phyloP scores from a whole-genome alignment of 768 basidiomycete genomes.

The Tephrocybe sp. region DNA sequence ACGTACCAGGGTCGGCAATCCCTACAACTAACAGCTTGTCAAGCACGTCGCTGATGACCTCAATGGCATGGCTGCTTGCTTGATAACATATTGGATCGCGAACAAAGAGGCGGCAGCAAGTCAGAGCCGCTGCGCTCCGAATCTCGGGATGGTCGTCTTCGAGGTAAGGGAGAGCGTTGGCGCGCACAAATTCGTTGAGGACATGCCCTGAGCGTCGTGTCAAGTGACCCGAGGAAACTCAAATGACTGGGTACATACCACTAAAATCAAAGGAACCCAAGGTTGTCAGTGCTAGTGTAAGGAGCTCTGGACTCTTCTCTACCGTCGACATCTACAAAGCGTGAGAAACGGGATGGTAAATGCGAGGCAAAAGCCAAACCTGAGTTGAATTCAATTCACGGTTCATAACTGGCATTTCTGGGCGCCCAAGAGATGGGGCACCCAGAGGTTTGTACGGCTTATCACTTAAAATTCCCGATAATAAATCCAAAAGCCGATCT shows the following conservation, averaged over 20 bases:
- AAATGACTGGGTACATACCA: slow-evolving; percentile 44
- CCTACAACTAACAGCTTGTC: slow-evolving; percentile 95
- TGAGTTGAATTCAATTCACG: slow-evolving; percentile 55
- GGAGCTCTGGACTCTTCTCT: slow-evolving; percentile 65
- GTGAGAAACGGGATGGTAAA: slow-evolving; percentile 6
- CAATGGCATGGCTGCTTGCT: slow-evolving; percentile 93
- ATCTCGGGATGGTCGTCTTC: slow-evolving; percentile 91
- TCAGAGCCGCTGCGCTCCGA: slow-evolving; percentile 84
- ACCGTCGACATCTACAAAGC: slow-evolving; percentile 37
- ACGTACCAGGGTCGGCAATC: slow-evolving; percentile 89
- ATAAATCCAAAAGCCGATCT: slow-evolving; percentile 89
- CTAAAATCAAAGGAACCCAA: slow-evolving; percentile 94
- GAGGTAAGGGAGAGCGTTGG: slow-evolving; percentile 87
- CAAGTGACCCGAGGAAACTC: slow-evolving; percentile 1
- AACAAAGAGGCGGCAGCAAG: slow-evolving; percentile 90
- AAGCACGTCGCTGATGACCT: slow-evolving; percentile 96
- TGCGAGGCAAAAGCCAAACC: slow-evolving; percentile 25
- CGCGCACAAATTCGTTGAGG: slow-evolving; percentile 93
- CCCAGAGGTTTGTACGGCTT: slow-evolving; percentile 88
- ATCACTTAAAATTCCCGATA: slow-evolving; percentile 80
- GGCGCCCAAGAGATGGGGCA: slow-evolving; percentile 66
- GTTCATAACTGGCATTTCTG: slow-evolving; percentile 47
- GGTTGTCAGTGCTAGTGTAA: slow-evolving; percentile 83
- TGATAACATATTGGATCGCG: slow-evolving; percentile 96
- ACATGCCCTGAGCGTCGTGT: slow-evolving; percentile 65